Base-by-base conservation (phyloP, 2,329 filamentous ascomycete genomes). In the Alternaria incomplexa region DNA sequence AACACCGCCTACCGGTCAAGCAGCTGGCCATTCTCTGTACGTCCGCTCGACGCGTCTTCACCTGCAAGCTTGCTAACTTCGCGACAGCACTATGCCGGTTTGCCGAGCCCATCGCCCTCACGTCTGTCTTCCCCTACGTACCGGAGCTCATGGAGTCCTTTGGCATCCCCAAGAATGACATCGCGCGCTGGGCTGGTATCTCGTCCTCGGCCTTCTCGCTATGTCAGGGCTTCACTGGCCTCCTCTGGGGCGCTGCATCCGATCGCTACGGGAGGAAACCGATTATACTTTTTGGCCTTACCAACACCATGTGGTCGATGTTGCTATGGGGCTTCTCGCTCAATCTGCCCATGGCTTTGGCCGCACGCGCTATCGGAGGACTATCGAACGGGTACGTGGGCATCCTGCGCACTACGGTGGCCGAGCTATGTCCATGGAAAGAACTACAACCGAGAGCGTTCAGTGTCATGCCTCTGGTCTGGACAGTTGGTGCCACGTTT, bases 61-160 rank as follows among this genome's bases (percentile, higher is more conserved):
- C 40, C 17, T 22, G 13, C 2, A 26, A 50, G 22, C 26, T 52
- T 45, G 54, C 62, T 58, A 60, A 66, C 65, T 20, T 57, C 56
- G 15, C 65, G 55, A n/a, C 73, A 97, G 93, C 93, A 79, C 93
- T 97, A 84, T 94, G 96, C 77, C 93, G 94, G 66, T 88, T 97
- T 70, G 92, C 93, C 56, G 94, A 97, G 81, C 94, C 94, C 22
- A 95, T 97, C 72, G 93, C 94, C 54, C 87, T 97, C 67, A 97
- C 93, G 2, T 96, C 92, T 75, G 96, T 97, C 80, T 96, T 95
- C 73, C 94, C 94, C 20, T 97, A 97, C 92, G 64, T 96, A 90
- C 40, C 95, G 92, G 79, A 81, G 56, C 79, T 81, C 72, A 80
- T 81, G 71, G 78, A 81, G 63, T 76, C 71, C 5, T 81, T 81